phyloP scores from a whole-genome alignment of 441 rosid genomes.

The Lepidium campestre region DNA sequence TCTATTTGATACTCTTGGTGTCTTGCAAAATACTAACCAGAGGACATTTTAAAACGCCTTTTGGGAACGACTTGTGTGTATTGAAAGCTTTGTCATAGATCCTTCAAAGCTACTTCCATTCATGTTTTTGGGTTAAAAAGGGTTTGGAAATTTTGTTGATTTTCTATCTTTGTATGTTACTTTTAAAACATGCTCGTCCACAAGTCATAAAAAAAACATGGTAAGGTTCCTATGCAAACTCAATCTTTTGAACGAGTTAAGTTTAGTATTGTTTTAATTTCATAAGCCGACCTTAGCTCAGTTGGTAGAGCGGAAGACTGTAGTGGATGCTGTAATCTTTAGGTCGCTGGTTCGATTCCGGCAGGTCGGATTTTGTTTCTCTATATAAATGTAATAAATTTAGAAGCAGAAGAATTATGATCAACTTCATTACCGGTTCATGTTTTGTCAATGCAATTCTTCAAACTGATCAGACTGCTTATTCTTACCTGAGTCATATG shows the following conservation, averaged over 20 bases:
- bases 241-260: no score
- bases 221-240: no score
- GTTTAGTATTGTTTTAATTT: no score
- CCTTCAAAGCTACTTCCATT: background rate
- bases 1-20: background rate
- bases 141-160: background rate
- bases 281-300: constrained; percentile 1
- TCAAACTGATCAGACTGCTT: no score
- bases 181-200: no score
- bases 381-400: no score
- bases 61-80: background rate
- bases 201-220: no score
- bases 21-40: background rate
- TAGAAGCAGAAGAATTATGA: no score
- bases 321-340: constrained; percentile 33
- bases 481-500: no score
- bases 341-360: constrained; percentile 34
- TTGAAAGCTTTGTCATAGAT: background rate
- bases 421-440: no score
- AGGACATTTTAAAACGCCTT: background rate
- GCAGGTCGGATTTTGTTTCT: constrained; percentile 26
- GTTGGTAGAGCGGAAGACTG: constrained; percentile 94
- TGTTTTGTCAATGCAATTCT: no score
- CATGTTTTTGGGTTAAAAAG: background rate
- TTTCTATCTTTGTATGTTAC: no score